Percentiles rank a stretch among this genome's conserved stretches.
Conservation (phyloP, 2,329 filamentous ascomycete genomes). For the Calonectria montana region DNA sequence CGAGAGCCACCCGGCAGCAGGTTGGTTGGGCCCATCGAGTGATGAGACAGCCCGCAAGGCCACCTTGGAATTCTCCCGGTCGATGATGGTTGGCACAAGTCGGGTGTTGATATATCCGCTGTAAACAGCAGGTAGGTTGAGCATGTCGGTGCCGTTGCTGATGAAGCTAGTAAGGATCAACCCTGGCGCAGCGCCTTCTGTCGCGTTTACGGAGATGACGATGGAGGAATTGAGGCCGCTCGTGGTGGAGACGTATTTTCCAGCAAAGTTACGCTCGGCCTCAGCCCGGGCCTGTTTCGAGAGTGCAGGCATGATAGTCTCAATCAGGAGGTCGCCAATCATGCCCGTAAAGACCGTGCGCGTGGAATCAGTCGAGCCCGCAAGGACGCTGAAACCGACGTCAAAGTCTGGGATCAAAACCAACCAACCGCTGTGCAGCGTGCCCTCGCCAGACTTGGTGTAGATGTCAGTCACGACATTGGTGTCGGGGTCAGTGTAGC, state of each 20-base stretch:
- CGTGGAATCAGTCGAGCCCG: conserved; percentile 37
- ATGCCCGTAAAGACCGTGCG: neutral
- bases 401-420: conserved; percentile 56
- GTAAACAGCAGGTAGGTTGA: neutral
- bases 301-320: conserved; percentile 22
- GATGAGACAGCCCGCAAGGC: neutral
- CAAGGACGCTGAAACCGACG: conserved; percentile 53
- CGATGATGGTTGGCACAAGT: neutral
- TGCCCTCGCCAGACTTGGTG: conserved; percentile 22
- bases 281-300: conserved; percentile 17
- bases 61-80: neutral
- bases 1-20: neutral
- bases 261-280: conserved; percentile 19
- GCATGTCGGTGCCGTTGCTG: conserved; percentile 31
- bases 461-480: conserved; percentile 23
- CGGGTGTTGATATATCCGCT: neutral
- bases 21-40: neutral
- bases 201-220: neutral
- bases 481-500: conserved; percentile 18
- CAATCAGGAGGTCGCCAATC: conserved; percentile 21
- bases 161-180: conserved; percentile 20
- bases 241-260: conserved; percentile 12
- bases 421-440: conserved; percentile 50
- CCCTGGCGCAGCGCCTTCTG: conserved; percentile 2
- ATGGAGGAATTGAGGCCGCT: neutral